Conservation (phyloP, 495 filamentous ascomycete species). For the Penicillium macrosclerotiorum region DNA sequence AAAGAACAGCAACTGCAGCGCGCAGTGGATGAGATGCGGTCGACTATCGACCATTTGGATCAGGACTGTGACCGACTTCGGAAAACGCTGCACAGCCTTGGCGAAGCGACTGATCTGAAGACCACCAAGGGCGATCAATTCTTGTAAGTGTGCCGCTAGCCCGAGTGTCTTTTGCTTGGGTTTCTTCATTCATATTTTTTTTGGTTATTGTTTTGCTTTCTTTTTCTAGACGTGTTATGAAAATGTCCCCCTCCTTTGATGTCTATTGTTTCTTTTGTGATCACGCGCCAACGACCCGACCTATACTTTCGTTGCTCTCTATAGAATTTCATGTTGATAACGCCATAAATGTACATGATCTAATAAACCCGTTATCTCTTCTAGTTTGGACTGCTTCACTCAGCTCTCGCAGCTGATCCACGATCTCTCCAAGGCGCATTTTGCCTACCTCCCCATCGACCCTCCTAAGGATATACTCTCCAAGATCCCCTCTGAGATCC, state of each 20-base stretch:
- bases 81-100: conserved; percentile 56
- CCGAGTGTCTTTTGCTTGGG: too few relatives aligned
- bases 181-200: conserved; percentile 13
- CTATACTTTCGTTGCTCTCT: conserved; percentile 16
- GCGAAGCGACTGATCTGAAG: conserved; percentile 59
- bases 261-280: conserved; percentile 20
- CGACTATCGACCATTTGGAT: conserved; percentile 51
- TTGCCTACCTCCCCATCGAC: conserved; percentile 55
- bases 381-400: conserved; percentile 58
- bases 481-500: conserved; percentile 54
- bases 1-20: conserved; percentile 52
- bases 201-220: conserved; percentile 8
- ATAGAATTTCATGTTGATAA: conserved; percentile 42
- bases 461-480: conserved; percentile 52
- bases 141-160: conserved; percentile 55
- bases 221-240: conserved; percentile 17
- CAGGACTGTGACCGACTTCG: conserved; percentile 56
- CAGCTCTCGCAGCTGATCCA: conserved; percentile 57
- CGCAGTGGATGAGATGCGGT: conserved; percentile 48
- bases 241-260: conserved; percentile 17
- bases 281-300: conserved; percentile 10
- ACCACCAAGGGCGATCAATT: conserved; percentile 57
- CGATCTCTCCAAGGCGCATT: conserved; percentile 56
- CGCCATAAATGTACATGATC: conserved; percentile 40
- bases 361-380: conserved; percentile 36